These are phyloP conservation scores for Candolleomyces aberdarensis DNA, from an alignment of 768 basidiomycete genomes.

Conservation along the genomic window DNA sequence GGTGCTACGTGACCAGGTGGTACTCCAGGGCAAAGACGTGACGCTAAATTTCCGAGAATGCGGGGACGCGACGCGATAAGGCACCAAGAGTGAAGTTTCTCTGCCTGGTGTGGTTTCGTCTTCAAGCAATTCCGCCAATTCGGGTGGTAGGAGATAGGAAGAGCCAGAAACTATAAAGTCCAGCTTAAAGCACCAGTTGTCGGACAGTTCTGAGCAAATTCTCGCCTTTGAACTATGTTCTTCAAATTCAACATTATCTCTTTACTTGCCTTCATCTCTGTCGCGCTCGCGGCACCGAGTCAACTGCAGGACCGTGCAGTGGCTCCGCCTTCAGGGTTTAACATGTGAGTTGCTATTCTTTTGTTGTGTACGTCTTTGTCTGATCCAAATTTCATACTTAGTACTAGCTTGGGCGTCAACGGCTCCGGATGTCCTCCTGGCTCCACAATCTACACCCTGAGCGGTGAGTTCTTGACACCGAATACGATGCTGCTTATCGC, in stretches of 20 bases:
- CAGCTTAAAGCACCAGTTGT: neutral
- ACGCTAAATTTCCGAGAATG: too few relatives aligned
- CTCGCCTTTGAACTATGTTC: neutral
- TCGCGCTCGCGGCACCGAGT: neutral
- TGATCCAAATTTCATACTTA: neutral
- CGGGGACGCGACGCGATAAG: too few relatives aligned
- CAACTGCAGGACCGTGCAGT: neutral
- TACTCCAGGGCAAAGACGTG: too few relatives aligned
- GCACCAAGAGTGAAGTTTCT: too few relatives aligned
- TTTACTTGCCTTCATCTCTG: neutral
- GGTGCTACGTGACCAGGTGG: too few relatives aligned
- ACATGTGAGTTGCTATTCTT: constrained; percentile 2
- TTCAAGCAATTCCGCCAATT: too few relatives aligned
- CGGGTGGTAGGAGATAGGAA: too few relatives aligned
- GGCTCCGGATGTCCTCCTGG: constrained; percentile 18
- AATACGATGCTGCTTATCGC: neutral
- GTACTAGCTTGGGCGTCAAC: constrained; percentile 16
- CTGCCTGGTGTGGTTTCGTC: too few relatives aligned
- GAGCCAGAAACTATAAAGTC: too few relatives aligned
- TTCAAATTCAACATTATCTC: constrained; percentile 4
- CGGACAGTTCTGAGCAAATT: neutral
- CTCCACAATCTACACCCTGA: constrained; percentile 13
- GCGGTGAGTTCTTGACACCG: constrained; percentile 5
- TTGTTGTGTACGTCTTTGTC: neutral
- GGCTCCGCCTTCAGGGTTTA: constrained; percentile 10